Evolutionary conservation across 495 filamentous ascomycete species (phyloP).

Genomic region (Tetracladium setigerum): DNA sequence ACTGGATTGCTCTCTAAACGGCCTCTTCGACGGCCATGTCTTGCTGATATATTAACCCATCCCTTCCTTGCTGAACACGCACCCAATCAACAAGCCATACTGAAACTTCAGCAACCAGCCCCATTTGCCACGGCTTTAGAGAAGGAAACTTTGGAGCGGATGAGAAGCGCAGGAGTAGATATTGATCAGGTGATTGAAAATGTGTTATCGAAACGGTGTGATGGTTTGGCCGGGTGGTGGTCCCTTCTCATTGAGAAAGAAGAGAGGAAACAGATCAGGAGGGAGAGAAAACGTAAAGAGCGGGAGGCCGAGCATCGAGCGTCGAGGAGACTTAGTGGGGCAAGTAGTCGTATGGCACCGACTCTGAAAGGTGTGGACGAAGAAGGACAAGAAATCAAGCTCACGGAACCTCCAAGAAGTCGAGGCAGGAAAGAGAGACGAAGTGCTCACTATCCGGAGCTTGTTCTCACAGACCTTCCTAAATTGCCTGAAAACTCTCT

Average conservation of each 20-base stretch:
- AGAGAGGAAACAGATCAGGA: constrained; percentile 75
- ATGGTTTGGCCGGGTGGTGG: constrained; percentile 93
- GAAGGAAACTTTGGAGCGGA: constrained; percentile 83
- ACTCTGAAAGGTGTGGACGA: constrained; percentile 70
- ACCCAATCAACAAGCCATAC: constrained; percentile 80
- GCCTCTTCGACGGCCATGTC: constrained; percentile 70
- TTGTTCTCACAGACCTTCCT: constrained; percentile 56
- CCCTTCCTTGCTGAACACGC: constrained; percentile 86
- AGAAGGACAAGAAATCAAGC: constrained; percentile 37
- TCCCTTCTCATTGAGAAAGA: constrained; percentile 92
- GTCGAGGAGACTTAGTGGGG: constrained; percentile 73
- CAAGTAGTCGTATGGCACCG: constrained; percentile 74
- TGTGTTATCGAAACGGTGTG: constrained; percentile 82
- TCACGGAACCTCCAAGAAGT: constrained; percentile 48
- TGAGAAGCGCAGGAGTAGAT: constrained; percentile 92
- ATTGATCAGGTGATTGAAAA: constrained; percentile 93
- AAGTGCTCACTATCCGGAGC: constrained; percentile 41
- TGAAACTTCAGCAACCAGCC: constrained; percentile 74
- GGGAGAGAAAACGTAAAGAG: constrained; percentile 81
- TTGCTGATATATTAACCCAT: constrained; percentile 84
- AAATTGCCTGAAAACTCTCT: constrained; percentile 56
- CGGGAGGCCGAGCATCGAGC: constrained; percentile 73
- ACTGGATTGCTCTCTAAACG: constrained; percentile 78
- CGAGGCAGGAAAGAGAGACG: constrained; percentile 44
- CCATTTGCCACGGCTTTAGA: constrained; percentile 86